Base-by-base conservation (phyloP, 2,329 filamentous ascomycete species). In the Beauveria varroae region DNA sequence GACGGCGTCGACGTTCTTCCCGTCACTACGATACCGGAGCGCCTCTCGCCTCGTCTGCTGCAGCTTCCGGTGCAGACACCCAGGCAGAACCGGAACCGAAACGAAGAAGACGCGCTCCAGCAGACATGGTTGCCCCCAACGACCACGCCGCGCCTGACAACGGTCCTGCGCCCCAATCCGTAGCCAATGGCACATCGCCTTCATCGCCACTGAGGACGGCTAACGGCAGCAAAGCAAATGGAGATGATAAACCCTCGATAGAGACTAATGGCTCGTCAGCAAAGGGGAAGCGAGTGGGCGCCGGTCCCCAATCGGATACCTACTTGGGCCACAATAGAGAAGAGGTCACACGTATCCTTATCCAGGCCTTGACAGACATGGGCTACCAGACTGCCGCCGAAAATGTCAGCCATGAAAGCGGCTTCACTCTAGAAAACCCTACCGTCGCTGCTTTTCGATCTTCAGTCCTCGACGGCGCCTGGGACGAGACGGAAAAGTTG, bases 281-380 rank as follows among this genome's bases (percentile, higher is more conserved):
- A 54, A 68, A 68, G 37, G 67, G 69, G n/a, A 71, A 69, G 62
- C 63, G 61, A 55, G 62, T 55, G 26, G 53, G 61, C 14, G 57
- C 46, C 14, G 63, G 59, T 22, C 63, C 63, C 37, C 65, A 63
- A 14, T 64, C 68, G 2, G 55, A 67, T 50, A 74, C 72, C 30
- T 98, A 96, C 73, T 88, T 86, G 70, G 93, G 92, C 20, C 93
- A 98, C 71, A 86, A 95, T 71, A 86, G 91, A 71, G 92, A 96
- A 78, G 93, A 99, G 76, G 88, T 98, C 50, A 96, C 93, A 5
- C 83, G 95, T 59, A 89, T 98, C 65, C 76, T 99, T 68, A 95
- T 99, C 69, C 95, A 99, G 74, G 90, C 92, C 41, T 77, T 99
- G 65, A 85, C 86, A 26, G 93, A 97, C 72, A 81, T 99, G 77